phyloP scores from a whole-genome alignment of 2,329 filamentous ascomycete species.

The Gliomastix tumulicola region DNA sequence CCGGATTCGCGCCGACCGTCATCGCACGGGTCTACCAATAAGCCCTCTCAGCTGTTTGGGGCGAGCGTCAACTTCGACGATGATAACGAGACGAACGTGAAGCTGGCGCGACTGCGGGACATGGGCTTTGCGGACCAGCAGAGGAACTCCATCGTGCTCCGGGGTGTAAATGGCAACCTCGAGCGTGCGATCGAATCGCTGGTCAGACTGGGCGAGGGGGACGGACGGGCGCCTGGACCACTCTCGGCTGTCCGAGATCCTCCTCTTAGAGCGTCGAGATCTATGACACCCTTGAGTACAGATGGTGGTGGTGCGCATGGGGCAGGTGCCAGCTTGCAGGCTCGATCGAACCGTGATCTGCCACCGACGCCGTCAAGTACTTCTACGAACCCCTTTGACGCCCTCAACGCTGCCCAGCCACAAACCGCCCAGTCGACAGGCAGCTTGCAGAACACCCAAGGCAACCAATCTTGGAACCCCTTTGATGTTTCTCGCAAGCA shows the following conservation, averaged over 20 bases:
- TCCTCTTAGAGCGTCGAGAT: slow-evolving; percentile 39
- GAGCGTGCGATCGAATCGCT: slow-evolving; percentile 82
- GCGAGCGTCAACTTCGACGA: slow-evolving; percentile 52
- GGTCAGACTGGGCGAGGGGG: slow-evolving; percentile 71
- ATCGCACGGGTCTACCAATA: slow-evolving; percentile 43
- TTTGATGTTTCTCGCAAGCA: slow-evolving; percentile 49
- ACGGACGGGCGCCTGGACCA: slow-evolving; percentile 29
- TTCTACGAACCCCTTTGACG: slow-evolving; percentile 65
- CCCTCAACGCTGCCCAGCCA: slow-evolving; percentile 43
- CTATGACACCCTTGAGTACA: slow-evolving; percentile 46
- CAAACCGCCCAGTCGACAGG: slow-evolving; percentile 62
- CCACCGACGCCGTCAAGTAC: slow-evolving; percentile 32
- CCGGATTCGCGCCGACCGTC: slow-evolving; percentile 20
- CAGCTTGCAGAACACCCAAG: slow-evolving; percentile 48
- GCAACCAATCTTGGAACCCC: slow-evolving; percentile 55
- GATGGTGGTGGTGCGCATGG: neutral
- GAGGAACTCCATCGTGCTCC: slow-evolving; percentile 73
- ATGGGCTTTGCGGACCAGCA: slow-evolving; percentile 89
- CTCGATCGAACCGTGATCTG: slow-evolving; percentile 19
- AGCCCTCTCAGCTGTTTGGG: slow-evolving; percentile 63
- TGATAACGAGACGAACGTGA: slow-evolving; percentile 61
- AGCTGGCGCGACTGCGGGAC: slow-evolving; percentile 70
- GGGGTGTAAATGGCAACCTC: slow-evolving; percentile 76
- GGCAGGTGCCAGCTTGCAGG: slow-evolving; percentile 15
- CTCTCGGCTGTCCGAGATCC: slow-evolving; percentile 35